Percentiles rank a stretch among this genome's conserved stretches.
Evolutionary conservation across 106 monocot species (phyloP).

Genomic region (Xerophyta viscosa): DNA sequence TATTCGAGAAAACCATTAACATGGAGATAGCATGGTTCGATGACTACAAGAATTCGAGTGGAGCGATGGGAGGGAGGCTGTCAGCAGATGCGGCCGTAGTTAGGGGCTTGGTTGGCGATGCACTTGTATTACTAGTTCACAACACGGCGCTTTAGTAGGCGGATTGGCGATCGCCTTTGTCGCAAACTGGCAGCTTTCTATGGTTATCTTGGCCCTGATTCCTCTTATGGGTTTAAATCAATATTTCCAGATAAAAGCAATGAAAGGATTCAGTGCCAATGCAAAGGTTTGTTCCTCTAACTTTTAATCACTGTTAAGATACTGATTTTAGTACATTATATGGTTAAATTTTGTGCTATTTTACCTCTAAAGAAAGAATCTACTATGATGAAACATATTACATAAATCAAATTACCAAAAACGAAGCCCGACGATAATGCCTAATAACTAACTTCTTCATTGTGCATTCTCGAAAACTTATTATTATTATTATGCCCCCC

Average conservation of each 20-base stretch:
- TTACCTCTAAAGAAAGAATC: too few relatives aligned
- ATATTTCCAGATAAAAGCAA: constrained; percentile 34
- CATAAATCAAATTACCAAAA: too few relatives aligned
- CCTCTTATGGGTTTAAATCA: constrained; percentile 48
- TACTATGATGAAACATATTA: too few relatives aligned
- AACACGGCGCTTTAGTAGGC: constrained; percentile 30
- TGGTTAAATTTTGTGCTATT: too few relatives aligned
- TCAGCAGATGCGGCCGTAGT: constrained; percentile 51
- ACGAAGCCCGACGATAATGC: too few relatives aligned
- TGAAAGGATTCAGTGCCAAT: constrained; percentile 45
- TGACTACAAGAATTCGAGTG: constrained; percentile 45
- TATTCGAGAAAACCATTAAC: constrained; percentile 48
- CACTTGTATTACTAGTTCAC: constrained; percentile 44
- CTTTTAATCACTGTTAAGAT: too few relatives aligned
- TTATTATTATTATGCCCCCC: too few relatives aligned
- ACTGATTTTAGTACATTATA: too few relatives aligned
- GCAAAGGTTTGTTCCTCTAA: constrained; percentile 60
- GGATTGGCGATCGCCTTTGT: constrained; percentile 48
- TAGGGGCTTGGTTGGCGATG: constrained; percentile 50
- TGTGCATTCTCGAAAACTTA: too few relatives aligned
- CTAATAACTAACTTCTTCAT: too few relatives aligned
- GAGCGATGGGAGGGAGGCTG: constrained; percentile 50
- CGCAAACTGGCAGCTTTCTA: constrained; percentile 49
- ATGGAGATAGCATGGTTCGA: constrained; percentile 74
- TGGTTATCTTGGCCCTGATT: constrained; percentile 45